These are phyloP conservation scores for Paramecium octaurelia DNA, from an alignment of 73 alveolate species.

Conservation along the genomic window DNA sequence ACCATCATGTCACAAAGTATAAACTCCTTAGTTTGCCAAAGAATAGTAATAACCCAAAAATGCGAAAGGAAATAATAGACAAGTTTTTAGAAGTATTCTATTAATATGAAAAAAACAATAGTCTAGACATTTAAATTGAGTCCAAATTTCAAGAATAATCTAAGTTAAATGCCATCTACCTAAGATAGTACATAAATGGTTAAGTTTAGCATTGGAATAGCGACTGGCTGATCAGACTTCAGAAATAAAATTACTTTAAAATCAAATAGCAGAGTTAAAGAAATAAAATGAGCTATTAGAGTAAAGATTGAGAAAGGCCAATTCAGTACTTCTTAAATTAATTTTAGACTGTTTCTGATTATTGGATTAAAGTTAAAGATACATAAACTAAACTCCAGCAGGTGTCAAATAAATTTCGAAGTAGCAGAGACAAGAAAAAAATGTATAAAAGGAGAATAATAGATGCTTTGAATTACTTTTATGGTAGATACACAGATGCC, in stretches of 20 bases:
- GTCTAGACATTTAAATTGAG: constrained; percentile 29
- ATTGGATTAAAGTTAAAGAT: constrained; percentile 40
- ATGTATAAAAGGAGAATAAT: constrained; percentile 38
- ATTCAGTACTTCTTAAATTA: not conserved
- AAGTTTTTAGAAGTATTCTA: not conserved
- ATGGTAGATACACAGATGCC: constrained; percentile 44
- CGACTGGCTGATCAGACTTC: not conserved
- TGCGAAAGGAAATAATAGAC: not conserved
- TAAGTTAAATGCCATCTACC: not conserved
- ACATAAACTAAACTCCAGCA: not conserved
- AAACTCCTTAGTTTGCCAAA: constrained; percentile 15
- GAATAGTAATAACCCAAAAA: not conserved
- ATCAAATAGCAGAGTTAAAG: constrained; percentile 17
- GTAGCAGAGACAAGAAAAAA: constrained; percentile 13
- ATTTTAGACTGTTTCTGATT: constrained; percentile 22
- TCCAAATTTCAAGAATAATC: constrained; percentile 6
- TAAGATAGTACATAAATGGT: not conserved
- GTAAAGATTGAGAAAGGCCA: not conserved
- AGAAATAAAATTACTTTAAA: not conserved
- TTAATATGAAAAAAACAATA: not conserved
- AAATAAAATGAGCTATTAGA: constrained; percentile 30
- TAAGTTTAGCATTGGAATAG: constrained; percentile 1
- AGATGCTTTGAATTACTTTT: constrained; percentile 44
- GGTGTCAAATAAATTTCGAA: not conserved
- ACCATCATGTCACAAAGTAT: not conserved